A percentile compares a stretch with the other conserved stretches of the same genome.
Evolutionary conservation across 208 protist species (phyloP).

Genomic region (Borovskyia barvae): DNA sequence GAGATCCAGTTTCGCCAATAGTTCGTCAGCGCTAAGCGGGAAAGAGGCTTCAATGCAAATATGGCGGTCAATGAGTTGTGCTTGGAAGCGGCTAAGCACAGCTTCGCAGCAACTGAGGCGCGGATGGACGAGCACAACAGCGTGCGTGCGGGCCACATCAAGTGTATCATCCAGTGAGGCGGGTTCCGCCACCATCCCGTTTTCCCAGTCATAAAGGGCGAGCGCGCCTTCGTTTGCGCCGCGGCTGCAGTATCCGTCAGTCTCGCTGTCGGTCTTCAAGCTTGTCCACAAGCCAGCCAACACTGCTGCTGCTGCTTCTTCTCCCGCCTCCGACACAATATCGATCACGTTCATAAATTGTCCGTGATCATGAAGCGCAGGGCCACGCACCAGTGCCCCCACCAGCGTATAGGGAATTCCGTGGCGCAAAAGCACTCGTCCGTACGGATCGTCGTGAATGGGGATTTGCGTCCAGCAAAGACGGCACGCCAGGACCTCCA

Average conservation of each 20-base stretch:
- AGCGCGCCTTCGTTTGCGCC: constrained; percentile 1
- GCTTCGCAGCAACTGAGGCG: constrained; percentile 13
- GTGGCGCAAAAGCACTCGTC: constrained; percentile 35
- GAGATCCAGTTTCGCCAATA: constrained; percentile 58
- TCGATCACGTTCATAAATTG: constrained; percentile 47
- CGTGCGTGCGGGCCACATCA: background rate
- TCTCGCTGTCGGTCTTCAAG: constrained; percentile 5
- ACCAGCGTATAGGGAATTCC: constrained; percentile 36
- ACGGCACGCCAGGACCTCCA: constrained; percentile 75
- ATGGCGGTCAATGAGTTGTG: constrained; percentile 9
- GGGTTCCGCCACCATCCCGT: background rate
- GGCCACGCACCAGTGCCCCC: constrained; percentile 41
- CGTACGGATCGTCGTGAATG: constrained; percentile 67
- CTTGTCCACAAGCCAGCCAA: constrained; percentile 26
- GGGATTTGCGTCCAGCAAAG: constrained; percentile 55
- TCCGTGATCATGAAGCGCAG: constrained; percentile 21
- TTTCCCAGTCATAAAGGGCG: constrained; percentile 19
- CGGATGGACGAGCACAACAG: constrained; percentile 39
- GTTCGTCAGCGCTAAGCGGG: constrained; percentile 30
- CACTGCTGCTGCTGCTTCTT: constrained; percentile 26
- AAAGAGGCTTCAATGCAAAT: constrained; percentile 33
- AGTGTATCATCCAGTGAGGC: background rate
- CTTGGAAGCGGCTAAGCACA: constrained; percentile 28
- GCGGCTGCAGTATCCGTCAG: no score
- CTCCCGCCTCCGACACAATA: constrained; percentile 26